Base-by-base conservation (phyloP, 805 yeast genomes). In the Lipomyces yamanashiensis region DNA sequence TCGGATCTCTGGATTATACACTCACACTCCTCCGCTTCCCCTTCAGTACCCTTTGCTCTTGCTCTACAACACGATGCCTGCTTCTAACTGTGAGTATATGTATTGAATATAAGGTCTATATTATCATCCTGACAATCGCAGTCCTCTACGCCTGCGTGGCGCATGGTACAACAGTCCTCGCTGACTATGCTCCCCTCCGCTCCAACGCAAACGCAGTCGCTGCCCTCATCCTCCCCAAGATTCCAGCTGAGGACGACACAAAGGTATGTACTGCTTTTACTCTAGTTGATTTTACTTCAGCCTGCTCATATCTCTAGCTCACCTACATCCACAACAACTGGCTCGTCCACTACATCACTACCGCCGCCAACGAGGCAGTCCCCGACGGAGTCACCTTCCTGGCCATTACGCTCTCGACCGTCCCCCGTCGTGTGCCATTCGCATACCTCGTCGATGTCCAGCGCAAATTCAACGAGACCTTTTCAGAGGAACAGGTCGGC, bases 171-270 rank as follows among this genome's bases (percentile, higher is more conserved):
- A 80, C 83, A 15, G 80, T 83, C 3, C 74, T 81, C 60, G 83
- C 81, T 7, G 84, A 84, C 23, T 80, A 80, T 70, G 83, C 83
- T 1, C 83, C 81, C 67, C 77, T 82, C 15, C 80, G 81, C 81
- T 80, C 84, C 19, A 83, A 81, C 67, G 84, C 84, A 6, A 80
- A 83, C 15, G 67, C 70, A 36, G 63, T 67, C 49, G 71, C 68
- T 19, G 58, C 69, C n/a, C 49, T 64, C 28, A 66, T 67, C 37
- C 58, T 67, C 33, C 64, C 67, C 10, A 64, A 71, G 61, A 69
- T 73, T 33, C 58, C 67, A 6, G 67, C 70, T 19, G 71, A 60
- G 17, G 74, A 71, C 28, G 70, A 71, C 53, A 70, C 70, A 23
- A 73, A 73, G 68, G 72, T 67, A 28, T 34, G 45, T 21, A 9